Evolutionary conservation across 345 rosid species (phyloP), one percentile per base, ranked within the genome.

Genomic region (Brassica carinata): DNA sequence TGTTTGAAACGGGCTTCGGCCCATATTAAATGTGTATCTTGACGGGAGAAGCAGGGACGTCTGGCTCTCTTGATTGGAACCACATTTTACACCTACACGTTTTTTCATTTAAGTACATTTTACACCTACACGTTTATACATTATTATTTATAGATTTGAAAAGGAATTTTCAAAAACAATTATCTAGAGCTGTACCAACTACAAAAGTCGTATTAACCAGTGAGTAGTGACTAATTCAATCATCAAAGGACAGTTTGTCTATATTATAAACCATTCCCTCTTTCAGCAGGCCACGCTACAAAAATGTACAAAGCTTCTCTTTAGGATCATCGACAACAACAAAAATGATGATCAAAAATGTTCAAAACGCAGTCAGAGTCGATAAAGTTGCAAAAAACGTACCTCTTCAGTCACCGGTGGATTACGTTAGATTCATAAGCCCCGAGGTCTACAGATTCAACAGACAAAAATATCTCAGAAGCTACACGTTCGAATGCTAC

Each of bases 381-480:
- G 33, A 67, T 26, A 57, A 14, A 30, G 48, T 4, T 43, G 10
- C 26, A 61, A 14, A 26, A 18, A 33, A 64, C 3, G 36, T 5
- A 23, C 5, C 27, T 34, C 40, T 69, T 13, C 68, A 70, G 3
- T 81, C 83, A 14, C 77, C 83, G 14, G 83, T 76, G 33, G 80
- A 81, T 75, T 70, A 76, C 55, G 80, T 38, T 38, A 75, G 77
- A 31, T 81, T 75, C 77, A 30, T 81, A 65, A 81, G 83, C 33
- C 83, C 83, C 0, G 80, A 76, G 7, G 67, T 81, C 18, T 81
- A 81, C 64, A 81, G 31, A 81, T 76, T 53, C 73, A 75, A 81
- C 69, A 66, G 83, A 38, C 83, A 76, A 51, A 76, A 76, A 23
- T 81, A 81, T 64, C 80, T 81, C 30, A 71, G 84, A 76, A 81